Base-by-base conservation (phyloP, 768 basidiomycete genomes). In the Trametes punicea region DNA sequence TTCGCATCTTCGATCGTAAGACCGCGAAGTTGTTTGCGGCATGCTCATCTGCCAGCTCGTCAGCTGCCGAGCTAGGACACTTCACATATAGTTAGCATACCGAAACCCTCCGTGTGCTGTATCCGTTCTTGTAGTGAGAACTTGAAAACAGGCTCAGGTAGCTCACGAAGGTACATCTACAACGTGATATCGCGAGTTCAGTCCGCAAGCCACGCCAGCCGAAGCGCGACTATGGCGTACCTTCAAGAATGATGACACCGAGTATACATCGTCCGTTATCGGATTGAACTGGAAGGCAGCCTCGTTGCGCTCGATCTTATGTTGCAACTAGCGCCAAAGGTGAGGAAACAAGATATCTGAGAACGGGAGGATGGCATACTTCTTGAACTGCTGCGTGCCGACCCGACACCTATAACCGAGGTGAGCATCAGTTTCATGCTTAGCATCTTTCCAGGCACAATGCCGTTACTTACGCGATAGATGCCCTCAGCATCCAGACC, bases 121-220 rank as follows among this genome's bases (percentile, higher is more conserved):
- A 89, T 75, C 20, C 94, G 83, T 63, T 97, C 94, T 57, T 85
- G 81, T 16, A 92, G 71, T 9, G 88, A 77, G 65, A 88, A 88
- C 65, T 74, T 85, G 74, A 97, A 96, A 18, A 97, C 77, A 3
- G 94, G 91, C 65, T 97, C 94, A 1, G 93, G 92, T 15, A 97
- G 74, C 65, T 90, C 90, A 50, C 94, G 84, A 21, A 96, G 75
- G 73, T 96, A 30, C 42, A 56, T 51, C 51, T 51, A 13, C 38
- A 16, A 13, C 34, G 34, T 5, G 9, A 3, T 6, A 31, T 31
- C n/a, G n/a, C n/a, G n/a, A n/a, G 13, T 31, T 31, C 31, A 31
- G 31, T 13, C 6, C 13, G 7, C 13, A 31, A 6, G 31, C 6
- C 13, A 15, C 4, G 15, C 13, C n/a, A 36, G 34, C 34, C n/a